phyloP scores from a whole-genome alignment of 176 grass and related monocot genomes.

The Metroxylon sagu region DNA sequence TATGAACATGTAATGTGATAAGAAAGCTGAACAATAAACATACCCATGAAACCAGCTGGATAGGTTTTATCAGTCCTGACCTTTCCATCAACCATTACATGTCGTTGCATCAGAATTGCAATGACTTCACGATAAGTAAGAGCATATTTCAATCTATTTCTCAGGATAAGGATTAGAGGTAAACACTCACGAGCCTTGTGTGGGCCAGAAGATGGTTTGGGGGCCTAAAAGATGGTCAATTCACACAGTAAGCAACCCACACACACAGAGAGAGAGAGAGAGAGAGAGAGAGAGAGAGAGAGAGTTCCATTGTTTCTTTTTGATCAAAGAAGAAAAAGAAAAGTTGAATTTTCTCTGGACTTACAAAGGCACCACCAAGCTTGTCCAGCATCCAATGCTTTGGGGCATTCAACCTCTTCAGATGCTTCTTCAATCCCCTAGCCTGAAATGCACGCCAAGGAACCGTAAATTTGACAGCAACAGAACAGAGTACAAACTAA shows the following conservation, averaged over 20 bases:
- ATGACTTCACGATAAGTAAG: conserved; percentile 11
- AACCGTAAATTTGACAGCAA: no score
- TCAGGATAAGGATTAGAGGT: conserved; percentile 6
- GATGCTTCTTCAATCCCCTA: conserved; percentile 18
- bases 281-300: no score
- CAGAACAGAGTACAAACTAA: no score
- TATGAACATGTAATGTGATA: no score
- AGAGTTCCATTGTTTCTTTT: no score
- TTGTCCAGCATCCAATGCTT: conserved; percentile 17
- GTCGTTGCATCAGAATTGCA: conserved; percentile 11
- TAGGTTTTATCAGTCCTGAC: conserved; percentile 12
- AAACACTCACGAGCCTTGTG: conserved; percentile 8
- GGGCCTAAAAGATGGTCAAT: conserved; percentile 2
- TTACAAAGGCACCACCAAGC: conserved; percentile 15
- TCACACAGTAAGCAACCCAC: no score
- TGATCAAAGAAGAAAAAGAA: no score
- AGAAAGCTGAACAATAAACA: neutral
- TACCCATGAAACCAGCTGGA: conserved; percentile 19
- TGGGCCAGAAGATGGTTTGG: conserved; percentile 17
- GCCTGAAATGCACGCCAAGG: neutral
- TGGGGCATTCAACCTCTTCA: conserved; percentile 20
- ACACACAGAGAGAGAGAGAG: no score
- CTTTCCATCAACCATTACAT: conserved; percentile 11
- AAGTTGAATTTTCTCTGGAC: neutral
- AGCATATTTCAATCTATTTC: conserved; percentile 10